Conservation (phyloP, 75 land plant species). For the Sequoiadendron giganteum region DNA sequence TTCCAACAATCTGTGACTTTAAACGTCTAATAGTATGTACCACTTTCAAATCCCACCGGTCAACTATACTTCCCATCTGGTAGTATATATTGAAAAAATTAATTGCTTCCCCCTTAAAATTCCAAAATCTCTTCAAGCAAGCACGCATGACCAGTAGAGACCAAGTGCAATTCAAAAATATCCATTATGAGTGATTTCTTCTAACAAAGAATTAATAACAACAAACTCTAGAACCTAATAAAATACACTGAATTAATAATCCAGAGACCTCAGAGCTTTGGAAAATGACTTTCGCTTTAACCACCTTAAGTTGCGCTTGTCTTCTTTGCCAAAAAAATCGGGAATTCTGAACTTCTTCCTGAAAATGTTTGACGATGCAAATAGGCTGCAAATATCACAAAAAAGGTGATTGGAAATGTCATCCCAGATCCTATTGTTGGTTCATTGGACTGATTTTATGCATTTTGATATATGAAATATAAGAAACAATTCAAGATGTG, state of each 20-base stretch:
- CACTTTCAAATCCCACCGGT: neutral
- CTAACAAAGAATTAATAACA: neutral
- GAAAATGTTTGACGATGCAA: neutral
- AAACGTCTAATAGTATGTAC: too few species aligned
- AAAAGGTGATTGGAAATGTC: neutral
- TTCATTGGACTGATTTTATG: neutral
- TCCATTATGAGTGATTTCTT: neutral
- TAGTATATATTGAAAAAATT: neutral
- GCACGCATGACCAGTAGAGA: neutral
- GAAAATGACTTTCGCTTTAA: neutral
- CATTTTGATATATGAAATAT: neutral
- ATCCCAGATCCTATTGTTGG: neutral
- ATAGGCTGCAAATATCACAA: neutral
- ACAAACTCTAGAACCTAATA: neutral
- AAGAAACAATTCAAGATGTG: neutral
- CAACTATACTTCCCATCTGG: neutral
- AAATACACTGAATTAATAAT: neutral
- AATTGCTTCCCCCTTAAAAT: neutral
- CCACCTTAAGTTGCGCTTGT: neutral
- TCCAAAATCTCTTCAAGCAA: neutral
- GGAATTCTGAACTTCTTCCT: neutral
- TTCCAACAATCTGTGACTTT: neutral
- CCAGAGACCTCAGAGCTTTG: neutral
- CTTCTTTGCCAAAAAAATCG: neutral
- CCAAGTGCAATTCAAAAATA: neutral